Conservation (phyloP, 192 early-diverging fungal species). For the Kickxella alabastrina region DNA sequence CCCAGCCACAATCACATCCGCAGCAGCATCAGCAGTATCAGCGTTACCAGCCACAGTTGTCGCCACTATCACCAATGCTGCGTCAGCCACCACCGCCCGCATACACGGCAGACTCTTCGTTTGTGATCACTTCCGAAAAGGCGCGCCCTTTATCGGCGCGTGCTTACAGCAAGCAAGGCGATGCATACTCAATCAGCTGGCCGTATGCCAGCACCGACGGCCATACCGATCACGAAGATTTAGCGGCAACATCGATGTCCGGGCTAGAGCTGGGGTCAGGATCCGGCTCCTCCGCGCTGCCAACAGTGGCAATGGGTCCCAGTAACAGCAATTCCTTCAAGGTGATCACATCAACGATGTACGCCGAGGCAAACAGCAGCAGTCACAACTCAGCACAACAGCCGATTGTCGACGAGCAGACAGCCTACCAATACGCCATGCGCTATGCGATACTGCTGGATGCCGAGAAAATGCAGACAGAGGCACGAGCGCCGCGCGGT, state of each 20-base stretch:
- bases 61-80: neutral
- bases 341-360: neutral
- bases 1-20: neutral
- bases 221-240: no score
- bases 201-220: no score
- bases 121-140: no score
- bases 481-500: constrained; percentile 20
- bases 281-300: no score
- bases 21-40: neutral
- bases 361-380: neutral
- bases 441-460: constrained; percentile 49
- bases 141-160: no score
- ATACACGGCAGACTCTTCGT: no score
- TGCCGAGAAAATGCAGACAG: constrained; percentile 39
- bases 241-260: no score
- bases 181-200: no score
- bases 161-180: no score
- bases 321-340: neutral
- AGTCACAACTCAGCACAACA: neutral
- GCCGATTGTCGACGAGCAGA: constrained; percentile 7
- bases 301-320: no score
- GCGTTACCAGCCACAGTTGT: neutral
- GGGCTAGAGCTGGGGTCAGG: no score
- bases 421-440: constrained; percentile 52
- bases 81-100: no score